Conservation (phyloP, 1,284 basidiomycete genomes). For the Tilletia horrida region DNA sequence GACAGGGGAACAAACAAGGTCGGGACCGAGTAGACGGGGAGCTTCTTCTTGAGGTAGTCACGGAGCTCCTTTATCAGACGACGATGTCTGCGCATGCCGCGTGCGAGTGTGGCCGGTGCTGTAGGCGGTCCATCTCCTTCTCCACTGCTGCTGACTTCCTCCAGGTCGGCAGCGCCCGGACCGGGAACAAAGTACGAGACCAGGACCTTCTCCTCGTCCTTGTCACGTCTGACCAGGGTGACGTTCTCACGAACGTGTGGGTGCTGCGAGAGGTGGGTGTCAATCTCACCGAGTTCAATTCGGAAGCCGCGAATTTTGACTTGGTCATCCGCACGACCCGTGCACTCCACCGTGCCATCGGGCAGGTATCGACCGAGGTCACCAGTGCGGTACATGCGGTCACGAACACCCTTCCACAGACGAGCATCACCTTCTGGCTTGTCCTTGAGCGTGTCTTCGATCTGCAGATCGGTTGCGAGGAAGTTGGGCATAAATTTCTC, state of each 20-base stretch:
- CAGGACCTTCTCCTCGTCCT: slow-evolving; percentile 98
- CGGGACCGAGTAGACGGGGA: slow-evolving; percentile 65
- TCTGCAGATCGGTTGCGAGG: slow-evolving; percentile 42
- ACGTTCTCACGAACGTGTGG: slow-evolving; percentile 93
- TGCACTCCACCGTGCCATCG: slow-evolving; percentile 91
- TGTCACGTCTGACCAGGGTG: slow-evolving; percentile 91
- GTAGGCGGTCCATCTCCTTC: slow-evolving; percentile 36
- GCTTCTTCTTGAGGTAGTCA: slow-evolving; percentile 93
- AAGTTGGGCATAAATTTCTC: slow-evolving; percentile 60
- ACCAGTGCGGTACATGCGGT: slow-evolving; percentile 96
- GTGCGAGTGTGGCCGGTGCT: slow-evolving; percentile 35
- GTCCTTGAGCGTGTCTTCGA: slow-evolving; percentile 45
- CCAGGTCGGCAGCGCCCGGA: slow-evolving; percentile 66
- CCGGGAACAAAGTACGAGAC: slow-evolving; percentile 98
- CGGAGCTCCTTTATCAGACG: slow-evolving; percentile 81
- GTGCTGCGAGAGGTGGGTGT: slow-evolving; percentile 91
- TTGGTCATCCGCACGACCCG: slow-evolving; percentile 95
- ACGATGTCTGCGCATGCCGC: slow-evolving; percentile 58
- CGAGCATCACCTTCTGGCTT: slow-evolving; percentile 36
- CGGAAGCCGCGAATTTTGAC: slow-evolving; percentile 99
- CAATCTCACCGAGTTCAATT: slow-evolving; percentile 97
- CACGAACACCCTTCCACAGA: slow-evolving; percentile 90
- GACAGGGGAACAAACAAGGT: slow-evolving; percentile 74
- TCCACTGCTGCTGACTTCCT: slow-evolving; percentile 63
- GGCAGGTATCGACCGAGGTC: slow-evolving; percentile 93